Conservation (phyloP, 78 protist species). For the Dictyostelium capitatum region DNA sequence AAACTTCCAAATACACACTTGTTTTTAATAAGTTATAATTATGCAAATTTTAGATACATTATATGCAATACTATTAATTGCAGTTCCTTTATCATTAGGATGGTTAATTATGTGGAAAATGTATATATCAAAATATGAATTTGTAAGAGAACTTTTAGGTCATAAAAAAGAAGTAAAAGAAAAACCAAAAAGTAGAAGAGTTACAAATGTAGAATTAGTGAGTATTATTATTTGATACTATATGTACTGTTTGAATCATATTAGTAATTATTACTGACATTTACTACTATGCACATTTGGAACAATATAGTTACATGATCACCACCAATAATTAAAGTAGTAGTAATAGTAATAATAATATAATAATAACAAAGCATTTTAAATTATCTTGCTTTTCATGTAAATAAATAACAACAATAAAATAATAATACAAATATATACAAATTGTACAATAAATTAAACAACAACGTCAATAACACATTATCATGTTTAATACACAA, state of each 20-base stretch:
- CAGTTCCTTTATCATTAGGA: conserved; percentile 29
- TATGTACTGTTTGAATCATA: background rate
- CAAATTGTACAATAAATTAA: too few relatives aligned
- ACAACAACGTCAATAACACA: too few relatives aligned
- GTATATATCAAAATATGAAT: conserved; percentile 79
- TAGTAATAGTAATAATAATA: background rate
- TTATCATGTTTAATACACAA: too few relatives aligned
- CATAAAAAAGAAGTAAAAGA: conserved; percentile 49
- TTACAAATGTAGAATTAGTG: conserved; percentile 37
- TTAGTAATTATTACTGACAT: background rate
- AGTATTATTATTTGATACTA: background rate
- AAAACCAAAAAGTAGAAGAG: conserved; percentile 72
- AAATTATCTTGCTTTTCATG: too few relatives aligned
- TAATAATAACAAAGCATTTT: too few relatives aligned
- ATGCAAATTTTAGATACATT: conserved; percentile 24
- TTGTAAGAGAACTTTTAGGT: conserved; percentile 80
- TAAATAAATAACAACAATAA: too few relatives aligned
- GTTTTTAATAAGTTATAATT: background rate
- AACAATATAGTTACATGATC: conserved; percentile 31
- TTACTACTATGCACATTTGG: background rate
- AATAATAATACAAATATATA: too few relatives aligned
- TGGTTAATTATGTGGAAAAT: conserved; percentile 80
- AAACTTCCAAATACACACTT: too few relatives aligned
- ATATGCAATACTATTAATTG: conserved; percentile 29
- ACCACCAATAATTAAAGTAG: conserved; percentile 21